These are phyloP conservation scores for Agrostemma githago DNA, from an alignment of 148 eudicot genomes.

Conservation along the genomic window DNA sequence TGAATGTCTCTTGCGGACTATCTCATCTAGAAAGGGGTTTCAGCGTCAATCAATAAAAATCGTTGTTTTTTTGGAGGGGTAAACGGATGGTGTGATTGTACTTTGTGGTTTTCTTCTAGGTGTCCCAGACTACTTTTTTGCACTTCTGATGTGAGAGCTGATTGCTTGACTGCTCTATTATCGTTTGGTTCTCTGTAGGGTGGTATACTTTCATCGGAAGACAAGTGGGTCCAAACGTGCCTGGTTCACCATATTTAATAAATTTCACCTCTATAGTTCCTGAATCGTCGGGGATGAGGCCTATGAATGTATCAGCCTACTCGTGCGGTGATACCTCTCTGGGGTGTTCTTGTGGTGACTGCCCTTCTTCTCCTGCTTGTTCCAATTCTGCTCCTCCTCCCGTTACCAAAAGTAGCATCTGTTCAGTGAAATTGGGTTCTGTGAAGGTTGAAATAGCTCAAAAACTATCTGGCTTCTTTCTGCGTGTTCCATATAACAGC, in stretches of 20 bases:
- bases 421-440: conserved; percentile 83
- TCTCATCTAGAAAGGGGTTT: neutral
- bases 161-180: neutral
- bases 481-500: neutral
- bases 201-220: conserved; percentile 85
- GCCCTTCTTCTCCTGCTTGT: conserved; percentile 71
- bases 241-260: conserved; percentile 95
- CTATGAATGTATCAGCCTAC: conserved; percentile 88
- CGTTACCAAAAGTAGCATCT: conserved; percentile 46
- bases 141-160: neutral
- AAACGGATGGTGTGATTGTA: neutral
- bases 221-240: conserved; percentile 52
- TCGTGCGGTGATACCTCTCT: conserved; percentile 88
- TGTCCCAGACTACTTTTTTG: neutral
- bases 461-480: neutral
- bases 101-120: neutral
- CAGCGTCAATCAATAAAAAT: neutral
- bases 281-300: conserved; percentile 73
- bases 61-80: neutral
- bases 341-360: conserved; percentile 99
- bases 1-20: neutral
- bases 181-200: conserved; percentile 37
- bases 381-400: conserved; percentile 65
- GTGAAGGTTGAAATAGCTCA: conserved; percentile 45
- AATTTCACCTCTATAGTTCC: conserved; percentile 61